These are phyloP conservation scores for Colletotrichum tabaci DNA, from an alignment of 2,329 filamentous ascomycete genomes.

Conservation along the genomic window DNA sequence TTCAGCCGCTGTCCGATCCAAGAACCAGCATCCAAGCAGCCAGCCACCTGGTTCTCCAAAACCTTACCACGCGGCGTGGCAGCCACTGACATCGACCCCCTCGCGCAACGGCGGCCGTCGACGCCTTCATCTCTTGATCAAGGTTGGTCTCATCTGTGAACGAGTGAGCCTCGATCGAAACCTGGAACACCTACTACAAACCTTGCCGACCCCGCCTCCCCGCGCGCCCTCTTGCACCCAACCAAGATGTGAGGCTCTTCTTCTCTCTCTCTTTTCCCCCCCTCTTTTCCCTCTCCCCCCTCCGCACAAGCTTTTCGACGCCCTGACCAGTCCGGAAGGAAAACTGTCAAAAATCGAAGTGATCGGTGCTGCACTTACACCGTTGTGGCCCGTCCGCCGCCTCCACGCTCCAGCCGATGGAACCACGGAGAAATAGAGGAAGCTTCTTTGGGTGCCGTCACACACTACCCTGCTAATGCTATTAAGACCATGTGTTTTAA, in stretches of 20 bases:
- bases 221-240: background rate
- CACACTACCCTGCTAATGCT: background rate
- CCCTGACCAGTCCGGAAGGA: background rate
- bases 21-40: background rate
- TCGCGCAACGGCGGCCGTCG: background rate
- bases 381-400: background rate
- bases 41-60: background rate
- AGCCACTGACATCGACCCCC: background rate
- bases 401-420: background rate
- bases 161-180: background rate
- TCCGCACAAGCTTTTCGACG: slow-evolving; percentile 24
- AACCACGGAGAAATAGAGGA: slow-evolving; percentile 15
- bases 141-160: slow-evolving; percentile 13
- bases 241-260: background rate
- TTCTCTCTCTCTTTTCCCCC: background rate
- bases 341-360: background rate
- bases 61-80: background rate
- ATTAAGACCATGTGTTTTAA: background rate
- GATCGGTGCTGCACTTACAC: slow-evolving; percentile 2
- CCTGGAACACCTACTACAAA: background rate
- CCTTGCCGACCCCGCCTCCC: background rate
- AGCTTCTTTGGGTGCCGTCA: background rate
- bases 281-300: background rate
- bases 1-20: too few relatives aligned
- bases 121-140: background rate